Evolutionary conservation across 2,329 filamentous ascomycete species (phyloP).

Genomic region (Fusarium clavum): DNA sequence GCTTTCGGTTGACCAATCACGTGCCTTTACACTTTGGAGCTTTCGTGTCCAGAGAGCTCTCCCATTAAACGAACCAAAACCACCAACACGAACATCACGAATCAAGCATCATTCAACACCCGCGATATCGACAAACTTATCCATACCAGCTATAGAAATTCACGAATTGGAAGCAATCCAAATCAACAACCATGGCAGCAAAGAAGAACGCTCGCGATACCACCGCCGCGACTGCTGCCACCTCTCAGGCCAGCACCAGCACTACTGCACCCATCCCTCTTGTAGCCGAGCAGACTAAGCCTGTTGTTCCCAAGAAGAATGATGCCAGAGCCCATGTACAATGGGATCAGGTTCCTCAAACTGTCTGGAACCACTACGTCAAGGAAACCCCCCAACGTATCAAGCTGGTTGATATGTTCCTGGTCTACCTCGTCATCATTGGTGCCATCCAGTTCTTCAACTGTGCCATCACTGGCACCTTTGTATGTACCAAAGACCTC

Average conservation of each 20-base stretch:
- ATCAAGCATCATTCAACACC: constrained; percentile 20
- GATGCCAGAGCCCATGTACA: constrained; percentile 45
- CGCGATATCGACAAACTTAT: not conserved
- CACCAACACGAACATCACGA: constrained; percentile 20
- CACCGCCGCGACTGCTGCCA: constrained; percentile 50
- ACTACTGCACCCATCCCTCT: constrained; percentile 45
- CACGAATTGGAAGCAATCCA: not conserved
- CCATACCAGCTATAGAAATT: not conserved
- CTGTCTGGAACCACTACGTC: constrained; percentile 82
- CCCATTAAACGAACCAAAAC: constrained; percentile 25
- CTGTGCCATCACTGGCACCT: constrained; percentile 92
- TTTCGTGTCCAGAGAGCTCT: constrained; percentile 53
- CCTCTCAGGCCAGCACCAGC: constrained; percentile 47
- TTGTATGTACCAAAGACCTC: constrained; percentile 69
- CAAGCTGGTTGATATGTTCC: constrained; percentile 91
- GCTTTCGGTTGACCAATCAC: constrained; percentile 49
- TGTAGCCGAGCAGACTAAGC: constrained; percentile 35
- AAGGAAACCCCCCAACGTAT: constrained; percentile 87
- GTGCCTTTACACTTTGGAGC: constrained; percentile 46
- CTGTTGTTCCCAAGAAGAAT: constrained; percentile 41
- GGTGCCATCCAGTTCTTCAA: constrained; percentile 94
- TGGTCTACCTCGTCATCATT: constrained; percentile 86
- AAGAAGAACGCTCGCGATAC: constrained; percentile 59
- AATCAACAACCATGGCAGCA: constrained; percentile 58
- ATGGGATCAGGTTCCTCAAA: constrained; percentile 71